These are phyloP conservation scores for Rutstroemia sp. DNA, from an alignment of 2,329 filamentous ascomycete species.

Conservation along the genomic window DNA sequence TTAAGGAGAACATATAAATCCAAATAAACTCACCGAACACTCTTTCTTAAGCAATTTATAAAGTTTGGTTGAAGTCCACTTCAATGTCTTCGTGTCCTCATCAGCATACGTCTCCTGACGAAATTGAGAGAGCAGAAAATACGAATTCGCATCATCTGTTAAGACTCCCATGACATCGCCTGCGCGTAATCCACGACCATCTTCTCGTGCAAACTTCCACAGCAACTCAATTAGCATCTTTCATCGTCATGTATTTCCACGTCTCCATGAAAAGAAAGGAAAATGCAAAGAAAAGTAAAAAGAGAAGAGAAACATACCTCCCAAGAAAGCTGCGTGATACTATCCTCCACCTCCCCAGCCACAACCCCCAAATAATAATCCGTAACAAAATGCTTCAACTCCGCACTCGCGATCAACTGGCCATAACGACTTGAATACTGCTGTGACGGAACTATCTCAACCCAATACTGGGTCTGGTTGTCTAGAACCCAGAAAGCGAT, in stretches of 20 bases:
- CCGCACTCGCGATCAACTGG: conserved; percentile 3
- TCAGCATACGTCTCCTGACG: conserved; percentile 1
- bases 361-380: conserved; percentile 7
- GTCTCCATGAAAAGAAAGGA: no score
- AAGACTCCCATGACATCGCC: conserved; percentile 1
- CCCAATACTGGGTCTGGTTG: background rate
- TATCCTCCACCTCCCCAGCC: background rate
- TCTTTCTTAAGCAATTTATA: conserved; percentile 3
- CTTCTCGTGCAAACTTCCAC: conserved; percentile 1
- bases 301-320: conserved; percentile 1
- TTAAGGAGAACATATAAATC: background rate
- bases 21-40: background rate
- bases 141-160: conserved; percentile 5
- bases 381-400: conserved; percentile 7
- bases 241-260: no score
- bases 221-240: background rate
- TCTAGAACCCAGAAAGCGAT: conserved; percentile 6
- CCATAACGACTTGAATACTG: conserved; percentile 2
- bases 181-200: conserved; percentile 2
- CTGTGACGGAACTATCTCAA: conserved; percentile 6
- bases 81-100: background rate
- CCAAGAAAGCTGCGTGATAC: background rate
- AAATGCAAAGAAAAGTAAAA: background rate
- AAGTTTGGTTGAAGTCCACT: background rate
- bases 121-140: conserved; percentile 2